Evolutionary conservation across 345 rosid genomes (phyloP).

Genomic region (sweet orange (Citrus sinensis)): DVS_A1.0 CM039164.1:2538001-2538500

Average conservation of each 20-base stretch:
- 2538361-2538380: background rate
- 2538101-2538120: too few species aligned
- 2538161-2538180: background rate
- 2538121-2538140: too few species aligned
- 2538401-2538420: too few species aligned
- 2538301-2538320: too few species aligned
- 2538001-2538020: background rate
- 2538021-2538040: too few species aligned
- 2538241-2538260: background rate
- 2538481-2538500: background rate
- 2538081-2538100: too few species aligned
- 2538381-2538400: background rate
- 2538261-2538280: too few species aligned
- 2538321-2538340: too few species aligned
- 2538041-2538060: background rate
- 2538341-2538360: too few species aligned
- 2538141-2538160: too few species aligned
- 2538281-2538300: too few species aligned
- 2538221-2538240: background rate
- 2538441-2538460: background rate
- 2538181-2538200: background rate
- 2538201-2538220: background rate
- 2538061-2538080: background rate
- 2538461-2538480: background rate
- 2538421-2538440: too few species aligned